Base-by-base conservation (phyloP, 2,329 filamentous ascomycete species). In the Cladophialophora exuberans region DNA sequence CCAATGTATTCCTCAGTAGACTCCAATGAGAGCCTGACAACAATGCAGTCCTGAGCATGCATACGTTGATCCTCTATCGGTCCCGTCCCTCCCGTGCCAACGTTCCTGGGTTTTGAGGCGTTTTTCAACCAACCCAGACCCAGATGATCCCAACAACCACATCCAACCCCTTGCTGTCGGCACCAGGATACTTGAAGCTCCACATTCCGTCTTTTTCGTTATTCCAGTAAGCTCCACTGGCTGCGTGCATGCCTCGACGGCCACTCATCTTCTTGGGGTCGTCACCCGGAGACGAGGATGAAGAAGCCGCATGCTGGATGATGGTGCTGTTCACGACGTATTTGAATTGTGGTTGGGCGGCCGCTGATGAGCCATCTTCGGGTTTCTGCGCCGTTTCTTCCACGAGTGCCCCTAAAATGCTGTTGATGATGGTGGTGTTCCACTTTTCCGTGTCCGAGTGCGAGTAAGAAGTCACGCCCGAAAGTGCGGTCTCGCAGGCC, bases 251-350 rank as follows among this genome's bases (percentile, higher is more conserved):
- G 62, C 94, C 94, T 62, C 93, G 84, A 63, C 92, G 85, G 52
- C 91, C 93, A 53, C 88, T 87, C 15, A 46, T 46, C 26, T 53
- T 59, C 23, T 83, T 86, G 59, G 81, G 73, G 61, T 79, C 77
- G 69, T 81, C 82, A 47, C 79, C 81, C 49, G 81, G 80, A 62
- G 81, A 77, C 25, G 73, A 69, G 61, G 56, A 69, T 68, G 60
- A 72, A 28, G 93, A 80, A 17, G 72, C 73, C 35, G 46, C 46
- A 77, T 97, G 93, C 79, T 99, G 93, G 65, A 97, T 95, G 70
- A 97, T 97, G 63, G 93, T 97, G 79, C 90, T 95, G 81, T 96
- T 97, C 76, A 96, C 91, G 65, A 91, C 90, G 76, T 93, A 97
- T 76, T 97, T 97, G 83, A 86, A 96, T 4, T 89, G 87, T 22